These are phyloP conservation scores for Malassezia restricta DNA, from an alignment of 1,284 basidiomycete genomes.

Conservation along the genomic window DNA sequence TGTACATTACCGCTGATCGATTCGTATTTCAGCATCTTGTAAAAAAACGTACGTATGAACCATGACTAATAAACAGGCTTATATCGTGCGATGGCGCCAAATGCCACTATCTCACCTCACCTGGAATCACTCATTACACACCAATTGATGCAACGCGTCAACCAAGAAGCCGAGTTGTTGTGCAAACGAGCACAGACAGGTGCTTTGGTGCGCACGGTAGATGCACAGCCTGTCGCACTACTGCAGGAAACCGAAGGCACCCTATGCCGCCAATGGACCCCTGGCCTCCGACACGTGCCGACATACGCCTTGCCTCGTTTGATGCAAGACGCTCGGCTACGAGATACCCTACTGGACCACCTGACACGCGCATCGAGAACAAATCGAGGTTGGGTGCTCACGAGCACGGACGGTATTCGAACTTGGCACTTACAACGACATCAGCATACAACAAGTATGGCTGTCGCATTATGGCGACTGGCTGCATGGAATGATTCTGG, in stretches of 20 bases:
- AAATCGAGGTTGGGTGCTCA: background rate
- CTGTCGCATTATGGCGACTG: conserved; percentile 9
- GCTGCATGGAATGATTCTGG: conserved; percentile 10
- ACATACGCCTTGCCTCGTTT: background rate
- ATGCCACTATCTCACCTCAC: conserved; percentile 3
- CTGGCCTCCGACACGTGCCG: background rate
- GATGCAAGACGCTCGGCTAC: background rate
- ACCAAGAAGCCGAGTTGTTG: conserved; percentile 16
- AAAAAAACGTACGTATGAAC: conserved; percentile 2
- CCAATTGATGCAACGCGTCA: conserved; percentile 15
- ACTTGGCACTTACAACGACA: background rate
- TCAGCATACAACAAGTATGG: background rate
- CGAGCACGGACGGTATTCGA: background rate
- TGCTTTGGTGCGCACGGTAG: background rate
- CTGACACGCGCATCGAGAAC: background rate
- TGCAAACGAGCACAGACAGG: background rate
- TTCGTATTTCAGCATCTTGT: conserved; percentile 5
- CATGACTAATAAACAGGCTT: background rate
- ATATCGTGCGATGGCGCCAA: conserved; percentile 3
- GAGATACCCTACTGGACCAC: background rate
- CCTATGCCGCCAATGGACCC: background rate
- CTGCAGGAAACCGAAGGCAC: background rate
- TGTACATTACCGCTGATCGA: conserved; percentile 9
- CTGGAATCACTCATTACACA: conserved; percentile 6
- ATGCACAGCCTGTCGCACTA: background rate